Percentiles rank a stretch among this genome's conserved stretches.
Conservation (phyloP, 257 asterid genomes). For the Fraxinus anomala region DNA sequence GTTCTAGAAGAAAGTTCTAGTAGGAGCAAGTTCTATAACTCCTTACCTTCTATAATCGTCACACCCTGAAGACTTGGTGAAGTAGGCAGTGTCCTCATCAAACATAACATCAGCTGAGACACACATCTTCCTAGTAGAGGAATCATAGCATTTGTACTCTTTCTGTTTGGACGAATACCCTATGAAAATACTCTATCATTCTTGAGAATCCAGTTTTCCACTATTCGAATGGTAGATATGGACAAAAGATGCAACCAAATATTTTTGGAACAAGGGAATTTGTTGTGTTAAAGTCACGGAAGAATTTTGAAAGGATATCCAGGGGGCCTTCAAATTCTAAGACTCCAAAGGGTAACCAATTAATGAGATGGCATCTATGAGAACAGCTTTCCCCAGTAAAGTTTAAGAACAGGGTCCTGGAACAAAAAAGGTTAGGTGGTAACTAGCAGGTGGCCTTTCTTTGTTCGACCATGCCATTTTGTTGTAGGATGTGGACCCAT, state of each 20-base stretch:
- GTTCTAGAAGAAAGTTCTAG: no score
- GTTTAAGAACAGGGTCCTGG: not conserved
- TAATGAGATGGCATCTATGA: not conserved
- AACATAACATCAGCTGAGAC: no score
- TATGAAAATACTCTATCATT: not conserved
- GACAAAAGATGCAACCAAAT: not conserved
- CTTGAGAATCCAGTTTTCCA: not conserved
- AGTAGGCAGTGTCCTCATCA: not conserved
- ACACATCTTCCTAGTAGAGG: not conserved
- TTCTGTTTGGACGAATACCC: not conserved
- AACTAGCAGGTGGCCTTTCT: not conserved
- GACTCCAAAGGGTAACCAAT: not conserved
- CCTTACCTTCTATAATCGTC: not conserved
- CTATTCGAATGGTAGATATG: not conserved
- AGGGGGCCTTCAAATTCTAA: not conserved
- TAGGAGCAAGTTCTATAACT: no score
- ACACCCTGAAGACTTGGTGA: not conserved
- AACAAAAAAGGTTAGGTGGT: not conserved
- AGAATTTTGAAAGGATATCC: not conserved
- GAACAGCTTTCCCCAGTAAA: not conserved
- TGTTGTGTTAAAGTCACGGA: not conserved
- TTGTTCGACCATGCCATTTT: conserved; percentile 1
- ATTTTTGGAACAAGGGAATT: no score
- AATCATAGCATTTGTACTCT: no score
- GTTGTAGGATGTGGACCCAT: conserved; percentile 11